Percentiles rank a stretch among this genome's conserved stretches.
These are phyloP conservation scores for Medicago ruthenica DNA, from an alignment of 306 rosid genomes.

Conservation along the genomic window DNA sequence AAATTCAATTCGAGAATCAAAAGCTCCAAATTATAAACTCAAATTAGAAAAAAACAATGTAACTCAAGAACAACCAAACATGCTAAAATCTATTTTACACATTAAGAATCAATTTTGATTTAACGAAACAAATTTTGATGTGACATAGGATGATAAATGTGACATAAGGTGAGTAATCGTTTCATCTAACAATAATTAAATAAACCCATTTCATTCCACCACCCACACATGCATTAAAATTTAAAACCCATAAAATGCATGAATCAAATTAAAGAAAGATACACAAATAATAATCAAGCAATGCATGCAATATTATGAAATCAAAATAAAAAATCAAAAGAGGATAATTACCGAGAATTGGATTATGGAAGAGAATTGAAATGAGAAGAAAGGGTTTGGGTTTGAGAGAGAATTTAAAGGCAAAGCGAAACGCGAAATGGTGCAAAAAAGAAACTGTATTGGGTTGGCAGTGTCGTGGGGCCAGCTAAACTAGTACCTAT, in stretches of 20 bases:
- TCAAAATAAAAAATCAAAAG: not conserved
- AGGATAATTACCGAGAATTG: constrained; percentile 27
- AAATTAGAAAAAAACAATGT: no score
- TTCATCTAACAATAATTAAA: constrained; percentile 11
- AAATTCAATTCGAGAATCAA: not conserved
- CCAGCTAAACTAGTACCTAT: constrained; percentile 35
- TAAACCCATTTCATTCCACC: not conserved
- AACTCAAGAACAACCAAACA: not conserved
- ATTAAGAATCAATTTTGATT: no score
- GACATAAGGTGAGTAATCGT: not conserved
- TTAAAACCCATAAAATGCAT: not conserved
- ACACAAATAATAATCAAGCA: not conserved
- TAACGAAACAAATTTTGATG: not conserved
- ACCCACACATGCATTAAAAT: constrained; percentile 1
- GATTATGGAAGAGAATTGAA: constrained; percentile 3
- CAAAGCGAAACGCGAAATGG: not conserved
- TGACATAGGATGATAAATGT: not conserved
- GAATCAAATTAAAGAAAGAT: not conserved
- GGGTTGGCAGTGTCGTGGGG: constrained; percentile 45
- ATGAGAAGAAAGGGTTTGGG: not conserved
- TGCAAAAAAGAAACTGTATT: not conserved
- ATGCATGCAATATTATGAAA: constrained; percentile 26
- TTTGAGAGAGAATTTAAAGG: constrained; percentile 37
- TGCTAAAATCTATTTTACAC: not conserved
- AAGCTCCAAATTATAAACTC: no score